Evolutionary conservation across 2,329 filamentous ascomycete genomes (phyloP).

Genomic region (Sclerotinia subarctica): DNA sequence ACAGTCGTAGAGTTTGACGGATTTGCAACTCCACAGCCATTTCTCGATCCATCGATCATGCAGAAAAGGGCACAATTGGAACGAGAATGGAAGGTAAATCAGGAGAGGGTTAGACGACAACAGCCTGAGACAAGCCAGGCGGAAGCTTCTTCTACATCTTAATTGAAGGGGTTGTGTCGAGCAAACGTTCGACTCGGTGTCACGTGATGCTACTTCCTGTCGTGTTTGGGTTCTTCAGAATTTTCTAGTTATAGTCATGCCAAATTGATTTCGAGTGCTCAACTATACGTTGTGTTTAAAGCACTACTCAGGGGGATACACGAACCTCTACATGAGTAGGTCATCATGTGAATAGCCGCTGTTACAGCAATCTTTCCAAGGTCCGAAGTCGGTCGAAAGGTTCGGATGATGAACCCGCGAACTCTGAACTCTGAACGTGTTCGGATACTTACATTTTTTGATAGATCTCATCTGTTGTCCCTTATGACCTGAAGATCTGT

Average conservation of each 20-base stretch:
- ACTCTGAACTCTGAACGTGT: conserved; percentile 1
- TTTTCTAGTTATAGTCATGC: neutral
- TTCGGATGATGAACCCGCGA: neutral
- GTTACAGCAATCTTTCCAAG: neutral
- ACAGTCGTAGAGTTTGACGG: conserved; percentile 31
- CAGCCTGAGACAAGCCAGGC: neutral
- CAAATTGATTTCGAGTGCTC: neutral
- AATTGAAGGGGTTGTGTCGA: neutral
- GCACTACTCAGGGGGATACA: neutral
- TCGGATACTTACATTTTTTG: conserved; percentile 7
- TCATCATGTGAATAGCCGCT: conserved; percentile 17
- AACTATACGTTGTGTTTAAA: neutral
- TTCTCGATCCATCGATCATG: conserved; percentile 33
- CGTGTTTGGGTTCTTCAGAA: neutral
- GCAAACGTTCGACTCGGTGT: neutral
- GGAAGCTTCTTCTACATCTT: neutral
- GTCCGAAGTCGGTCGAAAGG: conserved; percentile 16
- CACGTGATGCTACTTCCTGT: neutral
- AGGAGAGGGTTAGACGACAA: conserved; percentile 21
- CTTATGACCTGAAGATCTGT: conserved; percentile 5
- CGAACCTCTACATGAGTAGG: neutral
- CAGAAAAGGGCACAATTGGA: conserved; percentile 25
- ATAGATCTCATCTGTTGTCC: conserved; percentile 7
- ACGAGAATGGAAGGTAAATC: conserved; percentile 24
- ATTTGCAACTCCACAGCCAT: conserved; percentile 31